Conservation (phyloP, 1,139 yeast genomes). For the Diutina neorugosa region DNA sequence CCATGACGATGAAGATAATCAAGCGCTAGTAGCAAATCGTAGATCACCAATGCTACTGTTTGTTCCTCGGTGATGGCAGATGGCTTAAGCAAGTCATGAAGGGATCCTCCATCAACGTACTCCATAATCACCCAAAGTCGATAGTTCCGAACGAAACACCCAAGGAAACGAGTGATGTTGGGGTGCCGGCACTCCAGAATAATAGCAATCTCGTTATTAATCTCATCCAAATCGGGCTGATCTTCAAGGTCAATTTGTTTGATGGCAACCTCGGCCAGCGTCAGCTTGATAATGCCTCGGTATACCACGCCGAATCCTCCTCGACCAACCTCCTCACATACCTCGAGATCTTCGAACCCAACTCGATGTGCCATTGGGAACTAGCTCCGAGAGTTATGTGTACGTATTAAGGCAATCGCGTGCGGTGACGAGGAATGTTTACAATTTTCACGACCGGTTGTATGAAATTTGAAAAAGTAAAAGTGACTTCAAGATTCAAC, state of each 20-base stretch:
- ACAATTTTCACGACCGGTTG: background rate
- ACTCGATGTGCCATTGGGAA: background rate
- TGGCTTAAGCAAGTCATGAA: conserved; percentile 51
- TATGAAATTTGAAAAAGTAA: too few species aligned
- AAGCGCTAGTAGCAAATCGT: conserved; percentile 56
- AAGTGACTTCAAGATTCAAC: too few species aligned
- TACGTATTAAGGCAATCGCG: background rate
- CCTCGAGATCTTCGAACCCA: conserved; percentile 26
- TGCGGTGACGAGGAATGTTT: background rate
- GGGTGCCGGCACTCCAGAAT: conserved; percentile 60
- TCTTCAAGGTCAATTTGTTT: conserved; percentile 75
- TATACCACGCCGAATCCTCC: conserved; percentile 89
- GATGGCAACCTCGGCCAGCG: conserved; percentile 45
- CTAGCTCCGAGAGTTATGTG: background rate
- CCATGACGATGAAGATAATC: conserved; percentile 65
- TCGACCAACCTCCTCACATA: conserved; percentile 69
- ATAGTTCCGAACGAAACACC: conserved; percentile 69
- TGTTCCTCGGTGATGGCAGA: conserved; percentile 39
- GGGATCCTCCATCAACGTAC: conserved; percentile 73
- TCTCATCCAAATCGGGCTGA: conserved; percentile 59
- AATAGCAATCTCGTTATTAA: conserved; percentile 68
- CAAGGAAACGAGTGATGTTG: conserved; percentile 65
- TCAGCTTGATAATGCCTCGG: conserved; percentile 47
- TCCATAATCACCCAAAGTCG: conserved; percentile 86
- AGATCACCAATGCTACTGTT: conserved; percentile 43